Evolutionary conservation across 1,139 yeast genomes (phyloP).

Genomic region (Blastobotrys proliferans): DNA sequence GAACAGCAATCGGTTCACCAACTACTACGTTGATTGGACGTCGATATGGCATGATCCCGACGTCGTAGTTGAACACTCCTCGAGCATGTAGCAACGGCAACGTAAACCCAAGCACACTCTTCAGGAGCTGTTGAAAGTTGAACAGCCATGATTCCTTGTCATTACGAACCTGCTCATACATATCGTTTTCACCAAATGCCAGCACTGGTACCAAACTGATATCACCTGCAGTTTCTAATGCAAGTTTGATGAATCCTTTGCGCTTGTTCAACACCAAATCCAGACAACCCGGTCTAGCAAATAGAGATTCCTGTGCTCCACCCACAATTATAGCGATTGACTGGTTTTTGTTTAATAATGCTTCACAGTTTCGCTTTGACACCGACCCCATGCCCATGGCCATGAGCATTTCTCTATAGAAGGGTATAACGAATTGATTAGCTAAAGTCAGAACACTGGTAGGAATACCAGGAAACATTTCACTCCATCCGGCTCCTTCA

Average conservation of each 20-base stretch:
- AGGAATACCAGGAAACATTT: conserved; percentile 76
- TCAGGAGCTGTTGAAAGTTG: conserved; percentile 66
- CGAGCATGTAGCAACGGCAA: conserved; percentile 89
- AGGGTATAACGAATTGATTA: conserved; percentile 82
- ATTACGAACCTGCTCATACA: conserved; percentile 62
- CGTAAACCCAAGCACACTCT: conserved; percentile 71
- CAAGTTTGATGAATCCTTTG: conserved; percentile 84
- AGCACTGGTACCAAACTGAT: conserved; percentile 80
- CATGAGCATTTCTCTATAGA: conserved; percentile 80
- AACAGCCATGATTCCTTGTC: conserved; percentile 49
- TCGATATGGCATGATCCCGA: conserved; percentile 84
- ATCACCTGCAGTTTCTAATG: conserved; percentile 66
- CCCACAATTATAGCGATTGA: conserved; percentile 91
- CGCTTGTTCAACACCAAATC: conserved; percentile 72
- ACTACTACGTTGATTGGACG: conserved; percentile 68
- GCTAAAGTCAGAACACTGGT: conserved; percentile 74
- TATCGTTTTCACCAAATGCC: conserved; percentile 86
- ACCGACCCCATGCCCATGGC: conserved; percentile 85
- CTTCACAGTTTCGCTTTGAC: conserved; percentile 64
- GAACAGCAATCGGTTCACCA: conserved; percentile 77
- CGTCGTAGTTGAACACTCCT: conserved; percentile 88
- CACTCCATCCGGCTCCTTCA: conserved; percentile 66
- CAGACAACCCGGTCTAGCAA: conserved; percentile 58
- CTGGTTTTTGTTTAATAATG: conserved; percentile 54
- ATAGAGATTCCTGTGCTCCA: conserved; percentile 86